phyloP scores from a whole-genome alignment of 208 protist species.

The Crithidia bombi region DNA sequence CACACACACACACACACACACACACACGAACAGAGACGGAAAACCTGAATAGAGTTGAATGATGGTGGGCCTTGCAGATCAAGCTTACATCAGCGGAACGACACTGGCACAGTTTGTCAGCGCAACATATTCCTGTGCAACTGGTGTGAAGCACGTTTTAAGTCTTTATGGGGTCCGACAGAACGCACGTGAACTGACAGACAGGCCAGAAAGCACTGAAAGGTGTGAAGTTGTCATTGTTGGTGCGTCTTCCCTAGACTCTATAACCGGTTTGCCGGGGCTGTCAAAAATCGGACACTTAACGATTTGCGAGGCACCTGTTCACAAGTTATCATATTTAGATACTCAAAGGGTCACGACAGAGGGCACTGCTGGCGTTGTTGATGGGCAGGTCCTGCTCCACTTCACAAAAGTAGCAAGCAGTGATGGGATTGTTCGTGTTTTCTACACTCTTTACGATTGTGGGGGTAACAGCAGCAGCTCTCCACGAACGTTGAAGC shows the following conservation, averaged over 20 bases:
- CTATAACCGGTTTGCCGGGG: neutral
- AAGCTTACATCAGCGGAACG: conserved; percentile 51
- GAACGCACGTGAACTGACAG: conserved; percentile 35
- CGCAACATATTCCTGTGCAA: conserved; percentile 27
- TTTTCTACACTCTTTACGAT: conserved; percentile 26
- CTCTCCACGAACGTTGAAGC: conserved; percentile 17
- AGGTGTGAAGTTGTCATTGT: conserved; percentile 46
- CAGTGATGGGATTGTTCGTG: conserved; percentile 3
- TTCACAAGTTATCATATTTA: conserved; percentile 67
- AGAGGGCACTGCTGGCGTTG: neutral
- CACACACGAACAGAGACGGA: too few species aligned
- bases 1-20: too few species aligned
- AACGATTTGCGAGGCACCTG: conserved; percentile 43
- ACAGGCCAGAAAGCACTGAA: conserved; percentile 30
- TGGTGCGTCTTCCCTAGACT: conserved; percentile 17
- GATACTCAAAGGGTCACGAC: conserved; percentile 37
- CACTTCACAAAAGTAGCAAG: conserved; percentile 37
- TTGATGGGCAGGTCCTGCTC: neutral
- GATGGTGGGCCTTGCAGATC: conserved; percentile 29
- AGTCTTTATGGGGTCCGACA: conserved; percentile 48
- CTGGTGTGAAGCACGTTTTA: conserved; percentile 34
- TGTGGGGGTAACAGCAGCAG: neutral
- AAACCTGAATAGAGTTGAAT: neutral
- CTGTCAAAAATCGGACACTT: conserved; percentile 38
- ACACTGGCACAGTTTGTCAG: conserved; percentile 53